Evolutionary conservation across 2,329 filamentous ascomycete genomes (phyloP).

Genomic region (Zopfia rhizophila): DNA sequence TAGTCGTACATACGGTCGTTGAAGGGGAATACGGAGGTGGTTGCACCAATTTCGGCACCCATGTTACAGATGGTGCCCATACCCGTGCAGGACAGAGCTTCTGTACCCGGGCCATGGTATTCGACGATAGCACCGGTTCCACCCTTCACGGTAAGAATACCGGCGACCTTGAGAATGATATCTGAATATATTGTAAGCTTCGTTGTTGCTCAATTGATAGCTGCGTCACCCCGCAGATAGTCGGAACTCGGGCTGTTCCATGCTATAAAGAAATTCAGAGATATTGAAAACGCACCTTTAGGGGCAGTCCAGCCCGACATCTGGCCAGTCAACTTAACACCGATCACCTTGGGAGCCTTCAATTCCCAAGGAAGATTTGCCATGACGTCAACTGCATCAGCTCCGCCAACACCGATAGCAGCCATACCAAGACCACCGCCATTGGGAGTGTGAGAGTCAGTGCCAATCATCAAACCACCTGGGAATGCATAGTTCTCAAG

Average conservation of each 20-base stretch:
- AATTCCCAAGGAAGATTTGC: constrained; percentile 96
- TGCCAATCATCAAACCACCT: constrained; percentile 96
- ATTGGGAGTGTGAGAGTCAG: constrained; percentile 97
- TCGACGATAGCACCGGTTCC: constrained; percentile 92
- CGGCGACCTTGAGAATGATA: constrained; percentile 96
- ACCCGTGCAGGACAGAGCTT: constrained; percentile 81
- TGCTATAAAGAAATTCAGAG: constrained; percentile 18
- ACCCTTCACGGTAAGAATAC: constrained; percentile 96
- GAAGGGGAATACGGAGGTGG: constrained; percentile 96
- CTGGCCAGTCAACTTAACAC: constrained; percentile 91
- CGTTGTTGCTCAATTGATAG: constrained; percentile 9
- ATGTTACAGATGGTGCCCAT: constrained; percentile 81
- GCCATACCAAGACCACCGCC: constrained; percentile 95
- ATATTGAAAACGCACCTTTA: constrained; percentile 72
- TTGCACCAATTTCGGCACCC: constrained; percentile 75
- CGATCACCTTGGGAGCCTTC: constrained; percentile 97
- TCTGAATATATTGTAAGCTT: constrained; percentile 63
- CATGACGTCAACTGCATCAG: constrained; percentile 99
- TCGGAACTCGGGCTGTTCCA: constrained; percentile 4
- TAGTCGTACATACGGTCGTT: constrained; percentile 99
- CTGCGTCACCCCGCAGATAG: constrained; percentile 17
- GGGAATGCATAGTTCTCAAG: constrained; percentile 99
- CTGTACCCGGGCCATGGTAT: constrained; percentile 77
- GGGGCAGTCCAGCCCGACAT: constrained; percentile 91
- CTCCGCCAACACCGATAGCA: constrained; percentile 96